Base-by-base conservation (phyloP, 805 yeast genomes). In the Cyberlindnera saturnus region DNA sequence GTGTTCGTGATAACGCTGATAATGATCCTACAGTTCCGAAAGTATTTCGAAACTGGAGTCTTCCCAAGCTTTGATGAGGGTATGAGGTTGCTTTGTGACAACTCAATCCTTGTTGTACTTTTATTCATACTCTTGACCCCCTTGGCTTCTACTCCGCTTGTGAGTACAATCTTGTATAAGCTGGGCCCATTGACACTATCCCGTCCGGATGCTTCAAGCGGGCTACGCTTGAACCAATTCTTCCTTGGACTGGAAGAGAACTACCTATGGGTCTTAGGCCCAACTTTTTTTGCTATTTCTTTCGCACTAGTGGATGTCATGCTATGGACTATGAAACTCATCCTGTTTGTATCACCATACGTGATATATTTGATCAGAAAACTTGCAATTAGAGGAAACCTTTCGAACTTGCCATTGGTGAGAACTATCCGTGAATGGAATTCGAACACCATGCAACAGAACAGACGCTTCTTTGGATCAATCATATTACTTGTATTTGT, bases 181-280 rank as follows among this genome's bases (percentile, higher is more conserved):
- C 53, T 74, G 30, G 88, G 80, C 58, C 87, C 82, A 2, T 75
- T 75, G 8, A 73, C 70, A 3, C 55, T 74, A 4, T 73, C 72
- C 15, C 69, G 73, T 40, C 67, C 74, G 3, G 62, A 65, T 36
- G 71, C 75, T 32, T 61, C 73, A 43, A 65, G 67, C 37, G 61
- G 70, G 38, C 70, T 70, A 33, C 56, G 62, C 30, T 48, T 75
- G 31, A 81, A 84, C 55, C 69, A 77, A n/a, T 79, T 76, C 53
- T 84, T 74, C 54, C 60, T 87, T 38, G 96, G 96, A 0, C 58
- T 83, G 3, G 76, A 80, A 46, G 88, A 82, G 45, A 53, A 59
- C 13, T 67, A 68, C 15, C 56, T 79, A 33, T 76, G 79, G 67
- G 68, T 77, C 44, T 60, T 83, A 30, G 90, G 86, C 1, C 75